These are phyloP conservation scores for Salvia rosmarinus DNA, from an alignment of 257 asterid genomes.

Conservation along the genomic window DNA sequence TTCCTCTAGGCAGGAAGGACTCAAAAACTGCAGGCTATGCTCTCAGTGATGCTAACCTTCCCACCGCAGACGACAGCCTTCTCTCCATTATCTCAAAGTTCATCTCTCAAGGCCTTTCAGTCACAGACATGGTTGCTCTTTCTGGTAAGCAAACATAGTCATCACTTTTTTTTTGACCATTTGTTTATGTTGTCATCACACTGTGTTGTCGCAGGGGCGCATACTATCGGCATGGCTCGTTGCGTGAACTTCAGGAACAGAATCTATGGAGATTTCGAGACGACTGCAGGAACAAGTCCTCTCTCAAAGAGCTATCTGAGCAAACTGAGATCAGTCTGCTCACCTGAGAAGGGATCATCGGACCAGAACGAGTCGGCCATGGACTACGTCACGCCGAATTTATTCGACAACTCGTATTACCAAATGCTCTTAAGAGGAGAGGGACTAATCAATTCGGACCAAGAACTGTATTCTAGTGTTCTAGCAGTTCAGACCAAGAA, in stretches of 20 bases:
- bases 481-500: conserved; percentile 61
- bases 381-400: conserved; percentile 67
- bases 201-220: conserved; percentile 64
- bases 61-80: conserved; percentile 75
- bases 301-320: conserved; percentile 50
- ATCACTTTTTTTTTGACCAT: background rate
- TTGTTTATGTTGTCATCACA: too few species aligned
- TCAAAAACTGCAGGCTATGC: conserved; percentile 75
- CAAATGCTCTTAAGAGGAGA: conserved; percentile 64
- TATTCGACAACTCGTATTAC: conserved; percentile 80
- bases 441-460: conserved; percentile 79
- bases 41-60: conserved; percentile 61
- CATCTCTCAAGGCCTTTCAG: conserved; percentile 73
- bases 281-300: conserved; percentile 51
- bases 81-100: conserved; percentile 81
- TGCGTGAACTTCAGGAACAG: conserved; percentile 77
- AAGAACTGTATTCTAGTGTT: conserved; percentile 71
- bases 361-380: conserved; percentile 74
- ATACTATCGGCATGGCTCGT: conserved; percentile 90
- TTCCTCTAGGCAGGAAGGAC: conserved; percentile 83
- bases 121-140: conserved; percentile 90
- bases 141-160: conserved; percentile 54
- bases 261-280: conserved; percentile 66
- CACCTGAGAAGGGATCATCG: conserved; percentile 50
- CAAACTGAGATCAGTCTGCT: conserved; percentile 60